A percentile compares a stretch with the other conserved stretches of the same genome.
These are phyloP conservation scores for Elsinoe arachidis DNA, from an alignment of 2,329 filamentous ascomycete species.

Conservation along the genomic window DNA sequence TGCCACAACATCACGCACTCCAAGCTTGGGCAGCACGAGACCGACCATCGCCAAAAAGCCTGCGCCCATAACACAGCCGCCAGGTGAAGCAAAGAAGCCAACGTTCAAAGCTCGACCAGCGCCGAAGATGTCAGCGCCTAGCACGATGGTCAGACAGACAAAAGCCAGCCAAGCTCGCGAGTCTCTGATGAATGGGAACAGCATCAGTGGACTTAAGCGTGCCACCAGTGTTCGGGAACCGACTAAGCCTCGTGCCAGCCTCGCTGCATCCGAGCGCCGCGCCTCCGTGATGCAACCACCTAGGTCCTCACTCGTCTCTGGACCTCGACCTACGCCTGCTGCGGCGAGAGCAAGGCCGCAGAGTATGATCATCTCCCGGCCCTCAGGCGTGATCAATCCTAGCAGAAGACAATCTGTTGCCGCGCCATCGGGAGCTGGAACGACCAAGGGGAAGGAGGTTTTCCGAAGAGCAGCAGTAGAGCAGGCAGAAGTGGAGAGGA, in stretches of 20 bases:
- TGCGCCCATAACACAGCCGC: slow-evolving; percentile 14
- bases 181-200: slow-evolving; percentile 23
- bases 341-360: background rate
- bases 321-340: background rate
- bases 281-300: background rate
- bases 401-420: slow-evolving; percentile 9
- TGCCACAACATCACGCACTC: background rate
- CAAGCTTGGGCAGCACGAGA: background rate
- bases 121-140: slow-evolving; percentile 21
- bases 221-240: background rate
- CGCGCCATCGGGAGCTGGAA: background rate
- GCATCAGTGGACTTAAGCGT: background rate
- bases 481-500: slow-evolving; percentile 33
- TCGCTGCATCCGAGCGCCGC: background rate
- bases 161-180: slow-evolving; percentile 35
- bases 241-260: background rate
- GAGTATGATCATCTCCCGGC: background rate
- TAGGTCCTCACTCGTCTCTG: background rate
- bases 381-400: background rate
- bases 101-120: slow-evolving; percentile 41
- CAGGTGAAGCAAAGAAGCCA: slow-evolving; percentile 27
- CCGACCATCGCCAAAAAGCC: slow-evolving; percentile 16
- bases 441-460: slow-evolving; percentile 37
- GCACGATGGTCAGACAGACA: slow-evolving; percentile 34
- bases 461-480: slow-evolving; percentile 37